A percentile compares a stretch with the other conserved stretches of the same genome.
phyloP scores from a whole-genome alignment of 2,329 filamentous ascomycete species.

The Bimuria novae-zelandiae region DNA sequence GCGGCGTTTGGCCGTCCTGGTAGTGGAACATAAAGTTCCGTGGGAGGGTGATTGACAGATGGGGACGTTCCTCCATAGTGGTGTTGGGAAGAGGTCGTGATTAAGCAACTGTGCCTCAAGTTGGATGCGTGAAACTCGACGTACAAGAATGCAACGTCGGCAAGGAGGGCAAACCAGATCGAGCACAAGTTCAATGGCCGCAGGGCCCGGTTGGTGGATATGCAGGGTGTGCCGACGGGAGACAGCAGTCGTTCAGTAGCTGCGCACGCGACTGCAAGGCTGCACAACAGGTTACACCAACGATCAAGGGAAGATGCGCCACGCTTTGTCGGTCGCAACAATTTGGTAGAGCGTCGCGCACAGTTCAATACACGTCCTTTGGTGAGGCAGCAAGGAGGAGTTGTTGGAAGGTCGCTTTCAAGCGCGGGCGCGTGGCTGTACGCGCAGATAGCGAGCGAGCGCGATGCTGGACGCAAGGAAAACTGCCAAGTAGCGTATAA shows the following conservation, averaged over 20 bases:
- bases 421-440: conserved; percentile 25
- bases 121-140: conserved; percentile 11
- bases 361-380: conserved; percentile 22
- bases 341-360: conserved; percentile 28
- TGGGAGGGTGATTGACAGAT: conserved; percentile 56
- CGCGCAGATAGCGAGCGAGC: neutral
- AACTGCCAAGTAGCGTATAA: conserved; percentile 14
- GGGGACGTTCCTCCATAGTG: conserved; percentile 50
- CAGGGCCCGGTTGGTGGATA: conserved; percentile 18
- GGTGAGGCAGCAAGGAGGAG: conserved; percentile 24
- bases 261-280: conserved; percentile 44
- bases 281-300: conserved; percentile 39
- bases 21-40: conserved; percentile 57
- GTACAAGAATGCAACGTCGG: conserved; percentile 25
- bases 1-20: conserved; percentile 51
- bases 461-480: conserved; percentile 10
- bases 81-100: conserved; percentile 1
- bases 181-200: conserved; percentile 19
- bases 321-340: conserved; percentile 21
- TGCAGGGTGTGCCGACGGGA: conserved; percentile 37
- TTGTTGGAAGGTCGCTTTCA: conserved; percentile 18
- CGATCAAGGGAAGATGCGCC: conserved; percentile 29
- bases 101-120: conserved; percentile 9
- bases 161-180: conserved; percentile 29
- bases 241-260: conserved; percentile 37